phyloP scores from a whole-genome alignment of 83 land plant genomes.

The Picea abies region DNA sequence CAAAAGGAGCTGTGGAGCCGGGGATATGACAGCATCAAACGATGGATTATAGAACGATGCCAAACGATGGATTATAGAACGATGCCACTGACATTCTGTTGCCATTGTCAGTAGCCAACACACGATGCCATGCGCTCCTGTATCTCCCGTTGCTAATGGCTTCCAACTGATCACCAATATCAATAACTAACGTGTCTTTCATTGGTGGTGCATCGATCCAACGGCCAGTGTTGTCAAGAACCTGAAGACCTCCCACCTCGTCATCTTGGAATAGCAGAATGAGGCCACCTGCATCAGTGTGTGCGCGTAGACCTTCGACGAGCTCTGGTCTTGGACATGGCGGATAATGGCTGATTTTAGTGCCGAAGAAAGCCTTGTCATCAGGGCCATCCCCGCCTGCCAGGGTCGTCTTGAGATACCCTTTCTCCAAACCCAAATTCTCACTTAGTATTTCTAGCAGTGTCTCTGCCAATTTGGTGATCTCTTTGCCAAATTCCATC shows the following conservation, averaged over 20 bases:
- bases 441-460: constrained; percentile 47
- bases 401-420: constrained; percentile 39
- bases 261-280: constrained; percentile 66
- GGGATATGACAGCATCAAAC: constrained; percentile 50
- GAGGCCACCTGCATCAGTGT: constrained; percentile 68
- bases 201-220: constrained; percentile 29
- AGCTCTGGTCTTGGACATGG: constrained; percentile 49
- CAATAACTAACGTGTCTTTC: constrained; percentile 38
- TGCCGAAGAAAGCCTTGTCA: constrained; percentile 48
- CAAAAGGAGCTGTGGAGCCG: constrained; percentile 35
- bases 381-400: constrained; percentile 20
- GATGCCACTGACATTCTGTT: constrained; percentile 63
- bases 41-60: too few relatives aligned
- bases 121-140: constrained; percentile 59
- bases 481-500: constrained; percentile 37
- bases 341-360: constrained; percentile 60
- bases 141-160: constrained; percentile 56
- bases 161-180: constrained; percentile 64
- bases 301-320: constrained; percentile 53
- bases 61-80: constrained; percentile 55
- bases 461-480: constrained; percentile 48
- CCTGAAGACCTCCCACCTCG: constrained; percentile 48
- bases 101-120: constrained; percentile 39
- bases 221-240: constrained; percentile 23
- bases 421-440: constrained; percentile 52